A percentile compares a stretch with the other conserved stretches of the same genome.
phyloP scores from a whole-genome alignment of 306 rosid species.

The Vachellia collinsii region DNA sequence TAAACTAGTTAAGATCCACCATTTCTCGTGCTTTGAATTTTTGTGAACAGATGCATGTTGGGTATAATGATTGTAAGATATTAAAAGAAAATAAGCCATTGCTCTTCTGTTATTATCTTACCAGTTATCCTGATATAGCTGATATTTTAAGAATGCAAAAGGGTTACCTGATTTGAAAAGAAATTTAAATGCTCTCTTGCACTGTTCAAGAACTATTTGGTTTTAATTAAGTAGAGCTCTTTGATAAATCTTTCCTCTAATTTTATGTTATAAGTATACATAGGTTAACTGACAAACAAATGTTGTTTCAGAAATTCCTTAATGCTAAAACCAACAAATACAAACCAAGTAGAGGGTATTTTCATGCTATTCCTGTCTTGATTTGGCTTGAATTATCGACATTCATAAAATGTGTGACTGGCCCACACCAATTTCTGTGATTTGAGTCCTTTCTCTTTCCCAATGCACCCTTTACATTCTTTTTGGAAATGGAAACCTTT shows the following conservation, averaged over 20 bases:
- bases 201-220: not conserved
- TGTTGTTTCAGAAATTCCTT: not conserved
- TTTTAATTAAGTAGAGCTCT: not conserved
- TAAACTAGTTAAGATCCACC: not conserved
- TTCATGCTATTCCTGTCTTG: not conserved
- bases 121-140: not conserved
- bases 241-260: not conserved
- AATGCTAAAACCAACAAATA: not conserved
- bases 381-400: not conserved
- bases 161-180: not conserved
- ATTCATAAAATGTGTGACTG: not conserved
- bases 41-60: not conserved
- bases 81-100: not conserved
- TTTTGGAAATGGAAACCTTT: not conserved
- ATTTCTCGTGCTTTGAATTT: not conserved
- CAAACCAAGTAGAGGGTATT: not conserved
- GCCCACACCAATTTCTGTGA: not conserved
- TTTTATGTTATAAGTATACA: not conserved
- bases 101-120: not conserved
- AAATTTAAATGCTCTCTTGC: not conserved
- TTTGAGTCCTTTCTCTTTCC: not conserved
- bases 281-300: not conserved
- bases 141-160: no score
- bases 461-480: not conserved
- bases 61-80: not conserved